Evolutionary conservation across 2,329 filamentous ascomycete species (phyloP).

Genomic region (Cladosporium sp.): DNA sequence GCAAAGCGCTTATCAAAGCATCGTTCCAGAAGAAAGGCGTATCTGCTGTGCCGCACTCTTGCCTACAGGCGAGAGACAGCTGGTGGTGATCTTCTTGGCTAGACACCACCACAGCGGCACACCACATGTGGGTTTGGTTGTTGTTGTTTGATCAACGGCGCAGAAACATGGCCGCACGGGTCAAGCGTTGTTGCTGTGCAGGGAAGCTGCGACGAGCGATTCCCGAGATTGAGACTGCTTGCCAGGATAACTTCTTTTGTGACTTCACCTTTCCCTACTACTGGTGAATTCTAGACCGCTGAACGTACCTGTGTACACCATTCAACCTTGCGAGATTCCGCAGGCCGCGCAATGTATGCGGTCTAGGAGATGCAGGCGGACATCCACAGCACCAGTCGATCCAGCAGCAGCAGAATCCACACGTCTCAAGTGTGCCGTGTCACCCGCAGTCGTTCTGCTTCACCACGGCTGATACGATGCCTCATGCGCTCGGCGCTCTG

Average conservation of each 20-base stretch:
- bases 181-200: conserved; percentile 13
- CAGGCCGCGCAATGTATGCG: conserved; percentile 11
- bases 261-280: background rate
- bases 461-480: background rate
- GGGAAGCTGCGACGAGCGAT: conserved; percentile 8
- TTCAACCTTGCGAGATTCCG: background rate
- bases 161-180: conserved; percentile 16
- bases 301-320: conserved; percentile 9
- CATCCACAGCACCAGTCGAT: background rate
- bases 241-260: background rate
- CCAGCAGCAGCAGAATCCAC: background rate
- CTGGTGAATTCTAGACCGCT: background rate
- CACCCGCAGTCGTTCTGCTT: background rate
- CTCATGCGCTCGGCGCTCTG: background rate
- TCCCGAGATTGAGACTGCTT: background rate
- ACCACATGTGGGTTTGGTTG: conserved; percentile 7
- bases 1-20: too few relatives aligned
- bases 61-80: background rate
- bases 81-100: conserved; percentile 3
- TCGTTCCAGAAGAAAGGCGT: too few relatives aligned
- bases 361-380: background rate
- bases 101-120: conserved; percentile 5
- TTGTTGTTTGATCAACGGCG: conserved; percentile 11
- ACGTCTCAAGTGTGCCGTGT: conserved; percentile 11
- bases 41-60: background rate